phyloP scores from a whole-genome alignment of 176 grass and related monocot genomes.

The Microstegium vimineum region DNA sequence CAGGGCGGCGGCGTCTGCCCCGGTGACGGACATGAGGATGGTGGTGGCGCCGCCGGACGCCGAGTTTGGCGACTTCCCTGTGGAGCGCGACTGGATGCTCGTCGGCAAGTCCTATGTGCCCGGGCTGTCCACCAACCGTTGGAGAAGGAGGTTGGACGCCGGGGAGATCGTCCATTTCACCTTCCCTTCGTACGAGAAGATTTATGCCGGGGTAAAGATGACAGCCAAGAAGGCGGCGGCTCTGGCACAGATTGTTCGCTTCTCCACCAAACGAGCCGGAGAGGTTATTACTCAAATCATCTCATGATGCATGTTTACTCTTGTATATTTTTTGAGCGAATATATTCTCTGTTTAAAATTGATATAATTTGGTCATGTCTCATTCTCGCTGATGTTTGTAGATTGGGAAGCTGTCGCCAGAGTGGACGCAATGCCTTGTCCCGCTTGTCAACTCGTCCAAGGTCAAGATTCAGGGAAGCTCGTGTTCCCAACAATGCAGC shows the following conservation, averaged over 20 bases:
- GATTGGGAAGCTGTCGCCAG: conserved; percentile 70
- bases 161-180: conserved; percentile 78
- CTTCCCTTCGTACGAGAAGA: conserved; percentile 52
- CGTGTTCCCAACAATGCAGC: conserved; percentile 39
- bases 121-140: conserved; percentile 70
- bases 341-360: neutral
- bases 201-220: conserved; percentile 26
- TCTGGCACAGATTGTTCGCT: conserved; percentile 67
- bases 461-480: conserved; percentile 59
- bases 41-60: conserved; percentile 44
- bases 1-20: conserved; percentile 4
- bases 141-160: conserved; percentile 48
- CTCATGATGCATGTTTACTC: neutral
- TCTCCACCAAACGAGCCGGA: conserved; percentile 79
- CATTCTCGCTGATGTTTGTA: conserved; percentile 6
- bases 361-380: neutral
- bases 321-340: neutral
- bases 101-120: conserved; percentile 61
- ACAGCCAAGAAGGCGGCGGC: conserved; percentile 44
- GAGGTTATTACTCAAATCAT: conserved; percentile 43
- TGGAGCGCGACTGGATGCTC: conserved; percentile 69
- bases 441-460: conserved; percentile 79
- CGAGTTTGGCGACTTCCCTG: conserved; percentile 66
- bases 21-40: conserved; percentile 35
- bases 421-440: conserved; percentile 71